Base-by-base conservation (phyloP, 2,329 filamentous ascomycete species). In the Chaetothyriales sp. region DNA sequence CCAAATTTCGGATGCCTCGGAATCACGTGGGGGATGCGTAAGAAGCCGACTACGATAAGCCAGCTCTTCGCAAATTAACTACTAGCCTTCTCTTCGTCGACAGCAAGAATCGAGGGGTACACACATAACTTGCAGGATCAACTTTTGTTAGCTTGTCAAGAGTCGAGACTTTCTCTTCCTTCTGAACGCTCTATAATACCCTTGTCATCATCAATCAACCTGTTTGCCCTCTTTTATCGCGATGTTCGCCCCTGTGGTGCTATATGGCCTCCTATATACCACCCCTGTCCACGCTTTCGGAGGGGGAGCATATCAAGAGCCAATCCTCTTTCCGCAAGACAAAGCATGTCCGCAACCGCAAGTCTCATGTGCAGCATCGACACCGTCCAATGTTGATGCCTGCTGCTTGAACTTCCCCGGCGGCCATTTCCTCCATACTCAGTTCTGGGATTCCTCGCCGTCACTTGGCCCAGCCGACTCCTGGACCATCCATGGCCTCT, bases 351-450 rank as follows among this genome's bases (percentile, higher is more conserved):
- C 33, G 33, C 9, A 40, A 5, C 52, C 52, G 18, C 45, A 46
- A 18, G 47, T 60, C 2, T 61, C 59, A 29, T 61, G 59, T 28
- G 50, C 56, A 3, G 48, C 54, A 25, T 46, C 51, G 7, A 51
- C 51, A 18, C 49, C 57, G 4, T 49, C 47, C 19, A 51, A 55
- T 28, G 53, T 59, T 48, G 73, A 88, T 61, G 76, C 81, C 5
- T 89, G 85, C 70, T 89, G 85, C 68, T 85, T 87, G 70, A 85
- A 85, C 62, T 73, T 78, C 19, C 84, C 84, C 0, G 80, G 83
- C 3, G 85, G 85, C 6, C 77, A 85, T 56, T 69, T 89, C 45
- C 73, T 88, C 4, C 78, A 80, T 65, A 88, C 85, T 1, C 85
- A 89, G 61, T 88, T 89, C 68, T 89, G 85, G 85, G 84, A 89